phyloP scores from a whole-genome alignment of 2,329 filamentous ascomycete species.

The Xylariomycetidae sp. region DNA sequence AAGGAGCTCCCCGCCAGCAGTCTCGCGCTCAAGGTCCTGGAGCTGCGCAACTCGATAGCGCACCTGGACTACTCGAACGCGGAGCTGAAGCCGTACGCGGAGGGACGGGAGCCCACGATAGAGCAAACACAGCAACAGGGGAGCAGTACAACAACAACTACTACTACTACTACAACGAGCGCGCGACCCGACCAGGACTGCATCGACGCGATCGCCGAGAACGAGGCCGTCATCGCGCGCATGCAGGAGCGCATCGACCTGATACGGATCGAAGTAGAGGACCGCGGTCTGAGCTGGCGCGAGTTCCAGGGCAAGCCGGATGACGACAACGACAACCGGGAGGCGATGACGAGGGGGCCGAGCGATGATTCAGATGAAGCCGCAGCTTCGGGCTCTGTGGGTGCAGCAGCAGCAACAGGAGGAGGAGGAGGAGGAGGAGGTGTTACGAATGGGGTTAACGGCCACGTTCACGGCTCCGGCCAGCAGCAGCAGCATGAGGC shows the following conservation, averaged over 20 bases:
- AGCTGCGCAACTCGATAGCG: conserved; percentile 69
- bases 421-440: too few species aligned
- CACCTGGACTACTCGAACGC: conserved; percentile 72
- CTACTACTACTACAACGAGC: too few species aligned
- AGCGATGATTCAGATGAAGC: background rate
- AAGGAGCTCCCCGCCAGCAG: conserved; percentile 60
- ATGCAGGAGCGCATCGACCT: conserved; percentile 63
- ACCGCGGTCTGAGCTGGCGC: conserved; percentile 50
- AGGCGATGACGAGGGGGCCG: conserved; percentile 3
- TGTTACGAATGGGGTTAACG: conserved; percentile 22
- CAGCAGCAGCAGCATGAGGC: conserved; percentile 32
- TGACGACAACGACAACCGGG: conserved; percentile 29
- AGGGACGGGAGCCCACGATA: conserved; percentile 36
- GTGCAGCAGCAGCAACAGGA: too few species aligned
- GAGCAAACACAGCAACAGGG: conserved; percentile 22
- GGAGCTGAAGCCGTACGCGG: conserved; percentile 65
- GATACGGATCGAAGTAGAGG: conserved; percentile 60
- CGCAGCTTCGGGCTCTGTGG: conserved; percentile 3
- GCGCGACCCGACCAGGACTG: conserved; percentile 62
- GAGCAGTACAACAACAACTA: too few species aligned
- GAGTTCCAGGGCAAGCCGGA: conserved; percentile 50
- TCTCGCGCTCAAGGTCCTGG: conserved; percentile 70
- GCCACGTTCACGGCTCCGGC: conserved; percentile 9
- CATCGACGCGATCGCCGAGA: conserved; percentile 69
- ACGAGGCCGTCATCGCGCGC: conserved; percentile 61